Conservation (phyloP, 2,329 filamentous ascomycete species). For the Fusarium hainanense region DNA sequence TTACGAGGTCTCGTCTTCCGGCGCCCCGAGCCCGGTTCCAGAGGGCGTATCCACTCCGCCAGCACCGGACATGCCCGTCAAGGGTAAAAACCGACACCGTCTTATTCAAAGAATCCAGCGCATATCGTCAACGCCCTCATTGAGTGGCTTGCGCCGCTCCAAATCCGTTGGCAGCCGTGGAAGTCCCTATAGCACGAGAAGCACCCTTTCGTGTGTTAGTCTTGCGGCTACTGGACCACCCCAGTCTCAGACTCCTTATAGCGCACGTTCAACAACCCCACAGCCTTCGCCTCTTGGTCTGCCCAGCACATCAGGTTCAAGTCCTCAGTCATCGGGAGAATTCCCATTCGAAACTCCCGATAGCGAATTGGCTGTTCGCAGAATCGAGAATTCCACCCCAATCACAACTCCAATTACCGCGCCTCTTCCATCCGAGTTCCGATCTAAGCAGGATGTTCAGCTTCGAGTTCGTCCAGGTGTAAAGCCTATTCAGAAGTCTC, state of each 20-base stretch:
- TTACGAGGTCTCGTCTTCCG: constrained; percentile 40
- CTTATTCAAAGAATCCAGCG: constrained; percentile 80
- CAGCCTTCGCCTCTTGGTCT: constrained; percentile 56
- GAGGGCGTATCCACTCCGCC: constrained; percentile 43
- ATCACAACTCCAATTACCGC: constrained; percentile 60
- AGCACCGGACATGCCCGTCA: constrained; percentile 52
- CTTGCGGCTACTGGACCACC: constrained; percentile 55
- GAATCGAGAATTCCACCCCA: constrained; percentile 61
- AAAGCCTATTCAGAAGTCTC: constrained; percentile 46
- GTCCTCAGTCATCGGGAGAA: constrained; percentile 55
- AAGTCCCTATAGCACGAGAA: constrained; percentile 71
- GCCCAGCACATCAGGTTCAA: constrained; percentile 52
- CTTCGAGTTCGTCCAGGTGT: constrained; percentile 28
- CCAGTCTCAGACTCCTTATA: constrained; percentile 44
- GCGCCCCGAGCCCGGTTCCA: constrained; percentile 44
- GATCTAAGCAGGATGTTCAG: constrained; percentile 52
- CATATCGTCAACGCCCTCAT: constrained; percentile 82
- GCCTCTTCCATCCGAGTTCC: constrained; percentile 72
- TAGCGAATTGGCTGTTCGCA: constrained; percentile 65
- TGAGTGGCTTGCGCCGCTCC: constrained; percentile 71
- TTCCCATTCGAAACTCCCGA: constrained; percentile 57
- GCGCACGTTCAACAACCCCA: constrained; percentile 48
- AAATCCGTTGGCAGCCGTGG: constrained; percentile 76
- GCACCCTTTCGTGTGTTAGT: constrained; percentile 66
- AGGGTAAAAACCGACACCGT: constrained; percentile 75